Conservation (phyloP, 2,329 filamentous ascomycete species). For the Pseudogymnoascus sp. region DNA sequence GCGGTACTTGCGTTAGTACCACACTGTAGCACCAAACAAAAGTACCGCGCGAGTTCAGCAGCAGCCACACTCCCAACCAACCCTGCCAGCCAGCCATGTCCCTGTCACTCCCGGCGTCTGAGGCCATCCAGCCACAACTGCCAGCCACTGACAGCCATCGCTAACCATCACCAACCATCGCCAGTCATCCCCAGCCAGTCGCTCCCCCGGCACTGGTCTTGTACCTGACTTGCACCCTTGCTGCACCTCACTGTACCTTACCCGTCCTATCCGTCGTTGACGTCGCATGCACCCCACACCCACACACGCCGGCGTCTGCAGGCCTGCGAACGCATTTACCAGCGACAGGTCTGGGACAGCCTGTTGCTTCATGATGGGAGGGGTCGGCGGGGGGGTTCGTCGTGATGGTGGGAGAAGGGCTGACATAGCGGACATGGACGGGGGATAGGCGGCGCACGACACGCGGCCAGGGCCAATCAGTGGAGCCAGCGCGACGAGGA, state of each 20-base stretch:
- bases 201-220: background rate
- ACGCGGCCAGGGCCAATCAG: background rate
- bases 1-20: background rate
- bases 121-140: slow-evolving; percentile 1
- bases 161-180: background rate
- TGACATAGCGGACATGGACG: background rate
- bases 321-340: slow-evolving; percentile 1
- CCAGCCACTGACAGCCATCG: background rate
- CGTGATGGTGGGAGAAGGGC: background rate
- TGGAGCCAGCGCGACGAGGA: background rate
- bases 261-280: background rate
- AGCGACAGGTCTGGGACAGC: slow-evolving; percentile 6
- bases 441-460: background rate
- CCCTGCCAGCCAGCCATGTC: background rate
- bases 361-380: slow-evolving; percentile 7
- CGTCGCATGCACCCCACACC: background rate
- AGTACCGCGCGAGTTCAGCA: background rate
- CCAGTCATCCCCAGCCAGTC: background rate
- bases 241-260: background rate
- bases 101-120: background rate
- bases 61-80: background rate
- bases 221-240: background rate
- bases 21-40: background rate
- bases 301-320: background rate
- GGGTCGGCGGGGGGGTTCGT: background rate